Evolutionary conservation across 2,329 filamentous ascomycete species (phyloP).

Genomic region (Colletotrichum tropicale): DNA sequence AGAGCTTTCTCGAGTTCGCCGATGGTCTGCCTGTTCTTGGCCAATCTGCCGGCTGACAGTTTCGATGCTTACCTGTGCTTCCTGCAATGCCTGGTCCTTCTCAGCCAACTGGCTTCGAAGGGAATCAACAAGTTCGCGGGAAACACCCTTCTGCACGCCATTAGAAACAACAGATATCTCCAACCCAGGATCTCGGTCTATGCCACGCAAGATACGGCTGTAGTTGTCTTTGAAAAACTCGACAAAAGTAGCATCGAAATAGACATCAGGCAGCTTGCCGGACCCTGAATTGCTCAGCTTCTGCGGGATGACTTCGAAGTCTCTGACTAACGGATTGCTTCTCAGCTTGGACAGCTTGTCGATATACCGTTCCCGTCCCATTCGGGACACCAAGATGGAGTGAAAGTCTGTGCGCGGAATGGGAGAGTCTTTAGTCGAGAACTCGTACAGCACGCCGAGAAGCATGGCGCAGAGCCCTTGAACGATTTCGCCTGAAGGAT

Average conservation of each 20-base stretch:
- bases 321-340: conserved; percentile 77
- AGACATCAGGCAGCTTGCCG: conserved; percentile 75
- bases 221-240: conserved; percentile 98
- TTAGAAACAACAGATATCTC: conserved; percentile 84
- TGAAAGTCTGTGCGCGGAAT: conserved; percentile 83
- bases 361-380: conserved; percentile 87
- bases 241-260: conserved; percentile 84
- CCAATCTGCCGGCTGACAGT: conserved; percentile 61
- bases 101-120: conserved; percentile 79
- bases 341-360: conserved; percentile 80
- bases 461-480: conserved; percentile 85
- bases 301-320: conserved; percentile 87
- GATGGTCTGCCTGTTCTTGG: conserved; percentile 76
- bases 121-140: conserved; percentile 89
- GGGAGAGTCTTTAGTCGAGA: conserved; percentile 96
- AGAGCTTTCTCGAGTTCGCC: conserved; percentile 64
- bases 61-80: conserved; percentile 48
- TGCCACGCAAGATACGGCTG: conserved; percentile 79
- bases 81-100: conserved; percentile 60
- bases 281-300: conserved; percentile 55
- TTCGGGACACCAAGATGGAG: conserved; percentile 73
- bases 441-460: conserved; percentile 91
- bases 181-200: conserved; percentile 88
- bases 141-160: conserved; percentile 86
- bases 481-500: conserved; percentile 66